A percentile compares a stretch with the other conserved stretches of the same genome.
phyloP scores from a whole-genome alignment of 208 protist species.

The Trypanosoma avium region DNA sequence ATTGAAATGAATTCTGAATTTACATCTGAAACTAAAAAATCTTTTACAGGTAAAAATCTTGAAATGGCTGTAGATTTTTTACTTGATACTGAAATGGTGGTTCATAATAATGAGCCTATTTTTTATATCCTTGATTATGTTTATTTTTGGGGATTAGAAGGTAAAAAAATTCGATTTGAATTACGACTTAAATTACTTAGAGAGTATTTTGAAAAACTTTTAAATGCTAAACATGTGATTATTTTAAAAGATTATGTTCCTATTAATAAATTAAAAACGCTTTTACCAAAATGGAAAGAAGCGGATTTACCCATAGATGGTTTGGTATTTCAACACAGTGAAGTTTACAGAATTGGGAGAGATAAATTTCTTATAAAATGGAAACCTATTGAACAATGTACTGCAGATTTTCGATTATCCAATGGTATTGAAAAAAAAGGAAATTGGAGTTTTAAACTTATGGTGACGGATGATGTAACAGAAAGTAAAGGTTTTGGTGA shows the following conservation, averaged over 20 bases:
- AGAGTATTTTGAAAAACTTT: slow-evolving; percentile 43
- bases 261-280: slow-evolving; percentile 53
- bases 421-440: slow-evolving; percentile 33
- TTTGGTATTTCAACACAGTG: slow-evolving; percentile 81
- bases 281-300: slow-evolving; percentile 56
- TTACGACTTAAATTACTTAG: slow-evolving; percentile 55
- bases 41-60: not conserved
- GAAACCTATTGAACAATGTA: slow-evolving; percentile 85
- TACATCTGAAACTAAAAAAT: slow-evolving; percentile 12
- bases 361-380: slow-evolving; percentile 84
- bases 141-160: slow-evolving; percentile 76
- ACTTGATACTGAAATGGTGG: slow-evolving; percentile 71
- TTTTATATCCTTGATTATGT: slow-evolving; percentile 82
- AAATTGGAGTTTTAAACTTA: slow-evolving; percentile 59
- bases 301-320: slow-evolving; percentile 67
- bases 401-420: slow-evolving; percentile 79
- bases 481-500: slow-evolving; percentile 36
- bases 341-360: slow-evolving; percentile 61
- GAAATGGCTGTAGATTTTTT: slow-evolving; percentile 53
- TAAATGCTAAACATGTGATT: slow-evolving; percentile 15
- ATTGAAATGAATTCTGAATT: slow-evolving; percentile 19
- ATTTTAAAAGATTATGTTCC: slow-evolving; percentile 79
- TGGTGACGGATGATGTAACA: slow-evolving; percentile 39
- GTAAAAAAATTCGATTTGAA: slow-evolving; percentile 45
- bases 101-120: slow-evolving; percentile 23